A percentile compares a stretch with the other conserved stretches of the same genome.
Conservation (phyloP, 257 asterid species). For the Fraxinus anomala region DNA sequence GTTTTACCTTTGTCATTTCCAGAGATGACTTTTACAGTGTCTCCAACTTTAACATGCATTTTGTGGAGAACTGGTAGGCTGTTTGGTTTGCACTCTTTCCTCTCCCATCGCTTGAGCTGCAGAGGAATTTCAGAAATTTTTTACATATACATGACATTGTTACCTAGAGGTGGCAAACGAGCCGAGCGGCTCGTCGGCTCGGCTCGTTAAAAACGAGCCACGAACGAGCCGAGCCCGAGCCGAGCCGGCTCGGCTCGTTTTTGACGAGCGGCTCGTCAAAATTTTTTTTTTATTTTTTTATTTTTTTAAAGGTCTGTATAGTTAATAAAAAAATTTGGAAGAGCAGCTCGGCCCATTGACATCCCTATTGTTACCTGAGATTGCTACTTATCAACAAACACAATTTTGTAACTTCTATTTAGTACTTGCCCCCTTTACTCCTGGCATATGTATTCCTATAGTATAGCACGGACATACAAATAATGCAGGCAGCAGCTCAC, state of each 20-base stretch:
- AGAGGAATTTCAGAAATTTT: background rate
- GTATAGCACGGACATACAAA: background rate
- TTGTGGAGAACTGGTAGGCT: slow-evolving; percentile 87
- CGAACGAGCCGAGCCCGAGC: too few species aligned
- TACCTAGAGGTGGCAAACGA: too few species aligned
- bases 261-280: too few species aligned
- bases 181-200: too few species aligned
- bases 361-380: background rate
- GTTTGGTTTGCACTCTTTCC: slow-evolving; percentile 96
- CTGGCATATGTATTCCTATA: background rate
- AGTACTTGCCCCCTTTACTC: background rate
- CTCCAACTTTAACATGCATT: slow-evolving; percentile 93
- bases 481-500: background rate
- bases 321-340: too few species aligned
- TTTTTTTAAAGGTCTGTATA: too few species aligned
- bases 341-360: too few species aligned
- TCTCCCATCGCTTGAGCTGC: slow-evolving; percentile 91
- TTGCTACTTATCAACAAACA: background rate
- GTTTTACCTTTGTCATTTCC: slow-evolving; percentile 90
- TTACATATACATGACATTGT: background rate
- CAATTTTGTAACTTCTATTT: background rate
- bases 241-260: too few species aligned
- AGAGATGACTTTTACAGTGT: slow-evolving; percentile 83
- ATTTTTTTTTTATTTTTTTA: too few species aligned
- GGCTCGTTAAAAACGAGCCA: too few species aligned